A percentile compares a stretch with the other conserved stretches of the same genome.
Evolutionary conservation across 2,329 filamentous ascomycete genomes (phyloP).

Genomic region (Penicillium corylophilum): DNA sequence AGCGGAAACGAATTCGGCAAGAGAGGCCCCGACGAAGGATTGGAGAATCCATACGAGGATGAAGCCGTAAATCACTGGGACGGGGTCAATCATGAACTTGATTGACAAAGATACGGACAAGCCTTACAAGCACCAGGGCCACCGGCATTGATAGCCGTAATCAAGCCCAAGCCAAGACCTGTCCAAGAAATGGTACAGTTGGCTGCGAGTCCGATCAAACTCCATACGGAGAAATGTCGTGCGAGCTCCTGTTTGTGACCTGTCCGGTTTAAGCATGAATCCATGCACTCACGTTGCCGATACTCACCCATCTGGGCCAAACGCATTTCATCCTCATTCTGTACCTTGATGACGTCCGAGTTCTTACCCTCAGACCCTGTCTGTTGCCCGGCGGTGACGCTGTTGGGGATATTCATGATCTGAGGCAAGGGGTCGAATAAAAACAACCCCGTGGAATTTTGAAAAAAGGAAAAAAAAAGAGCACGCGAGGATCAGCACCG

Average conservation of each 20-base stretch:
- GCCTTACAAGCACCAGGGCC: constrained; percentile 44
- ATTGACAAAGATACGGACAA: not conserved
- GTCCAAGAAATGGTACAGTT: constrained; percentile 55
- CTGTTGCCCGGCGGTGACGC: constrained; percentile 1
- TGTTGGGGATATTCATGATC: constrained; percentile 15
- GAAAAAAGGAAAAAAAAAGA: not conserved
- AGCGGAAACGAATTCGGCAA: constrained; percentile 51
- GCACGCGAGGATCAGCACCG: not conserved
- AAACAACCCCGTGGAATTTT: too few species aligned
- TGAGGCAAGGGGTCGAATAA: not conserved
- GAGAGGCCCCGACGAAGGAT: constrained; percentile 47
- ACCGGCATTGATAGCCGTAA: constrained; percentile 50
- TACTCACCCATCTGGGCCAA: constrained; percentile 47
- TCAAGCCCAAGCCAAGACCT: constrained; percentile 46
- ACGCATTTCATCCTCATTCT: constrained; percentile 43
- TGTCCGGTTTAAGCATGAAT: constrained; percentile 9
- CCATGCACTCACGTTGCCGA: not conserved
- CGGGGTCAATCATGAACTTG: constrained; percentile 11
- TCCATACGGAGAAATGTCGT: constrained; percentile 50
- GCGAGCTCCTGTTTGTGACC: constrained; percentile 53
- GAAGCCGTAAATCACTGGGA: constrained; percentile 52
- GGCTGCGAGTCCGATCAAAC: constrained; percentile 50
- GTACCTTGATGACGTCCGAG: constrained; percentile 18
- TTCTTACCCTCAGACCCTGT: not conserved
- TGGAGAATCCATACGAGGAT: constrained; percentile 50